These are phyloP conservation scores for Chalaropsis ovoidea DNA, from an alignment of 2,329 filamentous ascomycete species.

Conservation along the genomic window DNA sequence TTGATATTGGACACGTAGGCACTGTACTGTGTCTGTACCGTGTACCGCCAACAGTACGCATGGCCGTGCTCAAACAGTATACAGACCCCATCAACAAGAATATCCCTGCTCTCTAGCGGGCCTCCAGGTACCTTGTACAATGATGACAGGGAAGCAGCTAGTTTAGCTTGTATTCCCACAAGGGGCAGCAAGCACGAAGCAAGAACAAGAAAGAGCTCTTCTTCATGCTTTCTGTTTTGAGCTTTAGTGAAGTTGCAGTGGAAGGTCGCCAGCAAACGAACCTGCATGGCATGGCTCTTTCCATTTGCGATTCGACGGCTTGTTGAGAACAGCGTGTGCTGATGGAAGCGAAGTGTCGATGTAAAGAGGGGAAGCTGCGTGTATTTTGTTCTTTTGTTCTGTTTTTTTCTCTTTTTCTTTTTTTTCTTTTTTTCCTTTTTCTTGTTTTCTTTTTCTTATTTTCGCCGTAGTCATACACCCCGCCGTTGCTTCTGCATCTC, in stretches of 20 bases:
- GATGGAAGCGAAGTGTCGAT: background rate
- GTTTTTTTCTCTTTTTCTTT: background rate
- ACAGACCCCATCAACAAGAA: conserved; percentile 10
- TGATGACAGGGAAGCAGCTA: conserved; percentile 16
- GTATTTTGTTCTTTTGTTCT: background rate
- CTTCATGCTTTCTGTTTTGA: conserved; percentile 9
- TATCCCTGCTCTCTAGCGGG: background rate
- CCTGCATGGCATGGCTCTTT: conserved; percentile 4
- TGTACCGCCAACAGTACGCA: conserved; percentile 16
- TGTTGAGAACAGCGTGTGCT: conserved; percentile 13
- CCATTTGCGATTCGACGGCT: conserved; percentile 1
- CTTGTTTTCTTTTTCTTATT: background rate
- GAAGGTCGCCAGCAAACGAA: background rate
- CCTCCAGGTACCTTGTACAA: conserved; percentile 6
- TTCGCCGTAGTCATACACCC: too few relatives aligned
- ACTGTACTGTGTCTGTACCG: too few relatives aligned
- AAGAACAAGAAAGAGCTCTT: conserved; percentile 11
- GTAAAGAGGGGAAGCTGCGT: background rate
- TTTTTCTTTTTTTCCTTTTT: background rate
- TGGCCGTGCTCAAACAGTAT: conserved; percentile 18
- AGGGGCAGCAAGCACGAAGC: conserved; percentile 10
- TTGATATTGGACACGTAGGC: conserved; percentile 12
- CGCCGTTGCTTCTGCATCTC: background rate
- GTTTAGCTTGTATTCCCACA: conserved; percentile 13
- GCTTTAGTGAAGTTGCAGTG: conserved; percentile 4